phyloP scores from a whole-genome alignment of 331 rosid species.

The Saraca asoca region DNA sequence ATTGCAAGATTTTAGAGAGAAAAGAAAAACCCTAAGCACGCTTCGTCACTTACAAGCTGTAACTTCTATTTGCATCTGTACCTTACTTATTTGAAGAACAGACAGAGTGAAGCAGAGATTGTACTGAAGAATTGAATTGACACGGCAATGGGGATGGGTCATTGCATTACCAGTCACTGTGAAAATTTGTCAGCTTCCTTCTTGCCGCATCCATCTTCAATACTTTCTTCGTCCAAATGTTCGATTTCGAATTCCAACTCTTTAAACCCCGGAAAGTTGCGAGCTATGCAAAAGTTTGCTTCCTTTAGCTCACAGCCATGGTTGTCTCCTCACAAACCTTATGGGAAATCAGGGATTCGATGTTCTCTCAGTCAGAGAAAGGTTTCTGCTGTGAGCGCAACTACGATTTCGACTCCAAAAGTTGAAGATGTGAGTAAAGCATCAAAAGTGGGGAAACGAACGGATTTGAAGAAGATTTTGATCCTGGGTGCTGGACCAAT shows the following conservation, averaged over 20 bases:
- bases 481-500: conserved; percentile 97
- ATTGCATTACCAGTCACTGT: conserved; percentile 35
- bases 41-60: background rate
- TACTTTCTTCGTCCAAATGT: conserved; percentile 18
- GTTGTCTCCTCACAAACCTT: conserved; percentile 13
- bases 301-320: conserved; percentile 42
- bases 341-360: background rate
- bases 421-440: background rate
- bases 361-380: conserved; percentile 24
- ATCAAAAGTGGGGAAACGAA: conserved; percentile 55
- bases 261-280: conserved; percentile 19
- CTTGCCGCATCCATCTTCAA: conserved; percentile 3
- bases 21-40: background rate
- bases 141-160: conserved; percentile 30
- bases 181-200: conserved; percentile 28
- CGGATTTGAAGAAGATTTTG: conserved; percentile 85
- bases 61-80: background rate
- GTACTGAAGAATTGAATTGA: background rate
- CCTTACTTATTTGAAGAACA: background rate
- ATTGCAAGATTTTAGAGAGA: too few species aligned
- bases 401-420: background rate
- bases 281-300: conserved; percentile 15
- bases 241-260: conserved; percentile 25
- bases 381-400: background rate
- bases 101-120: background rate